A percentile compares a stretch with the other conserved stretches of the same genome.
Conservation (phyloP, 108 stramenopile species). For the Cyclotella sp. region DNA sequence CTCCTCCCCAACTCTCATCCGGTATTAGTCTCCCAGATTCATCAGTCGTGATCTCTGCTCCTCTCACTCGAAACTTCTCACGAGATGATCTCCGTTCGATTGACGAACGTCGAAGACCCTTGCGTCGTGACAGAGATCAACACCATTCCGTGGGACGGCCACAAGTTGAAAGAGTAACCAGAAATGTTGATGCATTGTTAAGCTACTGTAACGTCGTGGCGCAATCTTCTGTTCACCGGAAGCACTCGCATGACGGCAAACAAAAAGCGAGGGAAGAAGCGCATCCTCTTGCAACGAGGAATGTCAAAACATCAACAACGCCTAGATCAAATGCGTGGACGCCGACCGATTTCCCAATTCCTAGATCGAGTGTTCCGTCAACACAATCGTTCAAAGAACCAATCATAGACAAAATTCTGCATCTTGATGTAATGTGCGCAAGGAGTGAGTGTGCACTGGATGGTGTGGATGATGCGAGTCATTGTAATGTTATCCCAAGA, state of each 20-base stretch:
- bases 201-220: conserved; percentile 58
- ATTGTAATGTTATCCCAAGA: conserved; percentile 55
- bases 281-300: conserved; percentile 14
- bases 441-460: conserved; percentile 73
- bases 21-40: conserved; percentile 52
- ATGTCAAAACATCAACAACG: conserved; percentile 29
- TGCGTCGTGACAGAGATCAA: conserved; percentile 27
- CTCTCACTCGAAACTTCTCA: conserved; percentile 54
- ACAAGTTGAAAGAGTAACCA: conserved; percentile 2
- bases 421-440: conserved; percentile 54
- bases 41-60: conserved; percentile 19
- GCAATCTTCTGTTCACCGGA: conserved; percentile 29
- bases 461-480: conserved; percentile 54
- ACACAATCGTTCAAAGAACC: conserved; percentile 35
- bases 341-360: conserved; percentile 26
- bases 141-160: conserved; percentile 40
- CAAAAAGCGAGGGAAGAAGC: conserved; percentile 36
- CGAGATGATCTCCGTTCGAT: conserved; percentile 64
- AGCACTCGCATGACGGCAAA: conserved; percentile 48
- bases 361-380: conserved; percentile 29
- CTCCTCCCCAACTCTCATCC: not conserved
- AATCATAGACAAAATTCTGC: conserved; percentile 43
- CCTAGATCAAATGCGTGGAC: conserved; percentile 6
- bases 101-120: conserved; percentile 31
- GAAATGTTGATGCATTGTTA: conserved; percentile 42